Evolutionary conservation across 805 yeast genomes (phyloP).

Genomic region (Candida nonsorbophila): DNA sequence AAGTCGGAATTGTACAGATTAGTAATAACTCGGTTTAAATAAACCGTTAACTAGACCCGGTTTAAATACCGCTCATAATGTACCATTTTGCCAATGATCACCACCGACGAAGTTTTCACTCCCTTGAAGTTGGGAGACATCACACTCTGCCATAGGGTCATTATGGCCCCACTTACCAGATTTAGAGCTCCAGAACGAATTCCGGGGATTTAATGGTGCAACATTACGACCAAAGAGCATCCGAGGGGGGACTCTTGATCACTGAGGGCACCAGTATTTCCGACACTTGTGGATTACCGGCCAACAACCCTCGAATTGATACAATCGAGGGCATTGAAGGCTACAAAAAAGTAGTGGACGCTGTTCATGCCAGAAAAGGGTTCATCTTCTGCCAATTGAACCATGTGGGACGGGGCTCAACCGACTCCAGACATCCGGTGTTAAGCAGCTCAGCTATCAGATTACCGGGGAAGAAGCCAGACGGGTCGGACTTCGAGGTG

Average conservation of each 20-base stretch:
- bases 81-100: too few species aligned
- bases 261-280: slow-evolving; percentile 30
- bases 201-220: slow-evolving; percentile 13
- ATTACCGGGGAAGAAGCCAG: too few species aligned
- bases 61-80: too few species aligned
- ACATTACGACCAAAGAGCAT: slow-evolving; percentile 26
- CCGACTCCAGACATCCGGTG: too few species aligned
- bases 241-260: slow-evolving; percentile 25
- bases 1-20: too few species aligned
- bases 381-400: slow-evolving; percentile 47
- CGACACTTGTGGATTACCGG: slow-evolving; percentile 31
- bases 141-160: slow-evolving; percentile 5
- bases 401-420: slow-evolving; percentile 48
- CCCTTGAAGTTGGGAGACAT: slow-evolving; percentile 5
- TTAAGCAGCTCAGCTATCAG: too few species aligned
- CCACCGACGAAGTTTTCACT: slow-evolving; percentile 2
- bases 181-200: slow-evolving; percentile 7
- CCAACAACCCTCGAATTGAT: slow-evolving; percentile 45
- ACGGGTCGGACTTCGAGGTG: slow-evolving; percentile 1
- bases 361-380: slow-evolving; percentile 40
- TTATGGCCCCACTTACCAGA: slow-evolving; percentile 10
- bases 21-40: too few species aligned
- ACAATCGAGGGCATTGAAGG: slow-evolving; percentile 41
- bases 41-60: too few species aligned
- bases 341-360: slow-evolving; percentile 44